Evolutionary conservation across 2,329 filamentous ascomycete species (phyloP).

Genomic region (Venturia aucupariae): DNA sequence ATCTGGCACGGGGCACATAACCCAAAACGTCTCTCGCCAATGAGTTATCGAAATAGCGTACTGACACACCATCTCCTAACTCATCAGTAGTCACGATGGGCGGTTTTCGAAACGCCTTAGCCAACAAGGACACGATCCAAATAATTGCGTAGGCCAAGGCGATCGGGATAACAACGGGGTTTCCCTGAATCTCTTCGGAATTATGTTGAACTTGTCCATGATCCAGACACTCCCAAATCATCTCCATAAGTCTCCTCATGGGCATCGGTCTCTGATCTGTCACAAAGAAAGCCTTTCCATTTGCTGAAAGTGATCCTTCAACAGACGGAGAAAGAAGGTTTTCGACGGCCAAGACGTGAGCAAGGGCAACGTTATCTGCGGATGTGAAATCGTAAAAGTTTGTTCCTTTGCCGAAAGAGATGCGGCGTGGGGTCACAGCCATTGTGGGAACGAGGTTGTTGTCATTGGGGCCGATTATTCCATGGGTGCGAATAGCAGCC

Average conservation of each 20-base stretch:
- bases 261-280: constrained; percentile 48
- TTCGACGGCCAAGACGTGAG: constrained; percentile 70
- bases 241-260: not conserved
- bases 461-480: constrained; percentile 88
- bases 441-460: constrained; percentile 64
- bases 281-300: constrained; percentile 79
- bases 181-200: not conserved
- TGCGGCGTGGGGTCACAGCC: constrained; percentile 17
- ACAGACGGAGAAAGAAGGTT: constrained; percentile 49
- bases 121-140: not conserved
- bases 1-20: not conserved
- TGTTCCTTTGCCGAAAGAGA: not conserved
- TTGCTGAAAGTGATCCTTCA: constrained; percentile 40
- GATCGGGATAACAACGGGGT: not conserved
- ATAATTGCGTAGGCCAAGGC: not conserved
- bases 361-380: constrained; percentile 61
- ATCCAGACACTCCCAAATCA: not conserved
- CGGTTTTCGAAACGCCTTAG: not conserved
- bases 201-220: not conserved
- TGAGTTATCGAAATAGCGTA: not conserved
- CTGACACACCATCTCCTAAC: not conserved
- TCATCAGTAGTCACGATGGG: not conserved
- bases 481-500: constrained; percentile 72
- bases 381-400: constrained; percentile 60
- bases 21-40: not conserved